phyloP scores from a whole-genome alignment of 2,329 filamentous ascomycete genomes.

The Simplicillium aogashimaense region DNA sequence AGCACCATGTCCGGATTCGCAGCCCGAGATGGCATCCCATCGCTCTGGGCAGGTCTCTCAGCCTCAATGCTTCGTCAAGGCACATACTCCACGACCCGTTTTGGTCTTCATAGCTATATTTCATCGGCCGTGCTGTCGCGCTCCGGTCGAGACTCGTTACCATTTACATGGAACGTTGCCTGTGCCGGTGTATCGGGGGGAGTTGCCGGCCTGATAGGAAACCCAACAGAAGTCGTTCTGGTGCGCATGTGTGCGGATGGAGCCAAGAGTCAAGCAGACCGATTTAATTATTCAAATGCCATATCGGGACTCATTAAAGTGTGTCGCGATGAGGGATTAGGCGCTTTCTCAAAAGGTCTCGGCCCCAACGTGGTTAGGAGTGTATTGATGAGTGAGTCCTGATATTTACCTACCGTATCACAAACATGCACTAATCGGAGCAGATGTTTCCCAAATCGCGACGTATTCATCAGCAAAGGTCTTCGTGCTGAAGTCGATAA shows the following conservation, averaged over 20 bases:
- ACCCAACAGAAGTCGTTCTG: slow-evolving; percentile 32
- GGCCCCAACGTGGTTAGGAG: slow-evolving; percentile 29
- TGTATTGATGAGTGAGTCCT: slow-evolving; percentile 30
- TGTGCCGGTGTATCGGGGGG: slow-evolving; percentile 30
- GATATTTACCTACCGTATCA: background rate
- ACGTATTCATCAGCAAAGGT: slow-evolving; percentile 26
- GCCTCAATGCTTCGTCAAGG: slow-evolving; percentile 32
- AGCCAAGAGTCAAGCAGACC: slow-evolving; percentile 22
- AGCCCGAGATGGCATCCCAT: slow-evolving; percentile 27
- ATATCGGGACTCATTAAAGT: slow-evolving; percentile 22
- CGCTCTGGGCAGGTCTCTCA: slow-evolving; percentile 31
- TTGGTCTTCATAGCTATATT: slow-evolving; percentile 28
- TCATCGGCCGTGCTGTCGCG: slow-evolving; percentile 16
- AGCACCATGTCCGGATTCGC: slow-evolving; percentile 26
- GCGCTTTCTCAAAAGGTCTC: slow-evolving; percentile 26
- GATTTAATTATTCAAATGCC: slow-evolving; percentile 28
- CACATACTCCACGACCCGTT: slow-evolving; percentile 33
- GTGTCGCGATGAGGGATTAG: slow-evolving; percentile 26
- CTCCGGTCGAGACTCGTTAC: slow-evolving; percentile 18
- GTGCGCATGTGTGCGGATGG: slow-evolving; percentile 36
- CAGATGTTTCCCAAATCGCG: slow-evolving; percentile 33
- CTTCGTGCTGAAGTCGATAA: slow-evolving; percentile 15
- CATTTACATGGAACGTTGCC: slow-evolving; percentile 21
- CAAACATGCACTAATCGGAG: slow-evolving; percentile 6
- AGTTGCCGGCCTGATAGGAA: slow-evolving; percentile 32